These are phyloP conservation scores for Strobilomyces dryophilus DNA, from an alignment of 768 basidiomycete genomes.

Conservation along the genomic window DNA sequence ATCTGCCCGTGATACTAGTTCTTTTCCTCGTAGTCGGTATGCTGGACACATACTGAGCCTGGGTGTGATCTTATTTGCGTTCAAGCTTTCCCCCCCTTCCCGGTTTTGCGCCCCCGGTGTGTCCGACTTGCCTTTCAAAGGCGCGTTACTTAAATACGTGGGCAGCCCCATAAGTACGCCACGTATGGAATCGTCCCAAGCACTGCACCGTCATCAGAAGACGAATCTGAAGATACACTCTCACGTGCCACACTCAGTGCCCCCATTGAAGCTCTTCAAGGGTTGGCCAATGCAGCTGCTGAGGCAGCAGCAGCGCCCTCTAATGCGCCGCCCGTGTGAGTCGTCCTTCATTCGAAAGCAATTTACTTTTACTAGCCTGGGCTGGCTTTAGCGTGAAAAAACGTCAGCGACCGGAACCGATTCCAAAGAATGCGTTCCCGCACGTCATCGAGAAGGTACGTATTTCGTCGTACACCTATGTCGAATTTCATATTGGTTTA, in stretches of 20 bases:
- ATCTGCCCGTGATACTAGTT: slow-evolving; percentile 28
- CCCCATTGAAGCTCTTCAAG: slow-evolving; percentile 92
- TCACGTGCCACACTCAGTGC: slow-evolving; percentile 82
- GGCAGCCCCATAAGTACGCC: slow-evolving; percentile 82
- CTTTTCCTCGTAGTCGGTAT: slow-evolving; percentile 31
- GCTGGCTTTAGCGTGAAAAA: slow-evolving; percentile 55
- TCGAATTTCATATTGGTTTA: not conserved
- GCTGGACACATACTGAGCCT: slow-evolving; percentile 24
- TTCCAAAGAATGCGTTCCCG: slow-evolving; percentile 81
- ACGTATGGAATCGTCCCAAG: slow-evolving; percentile 87
- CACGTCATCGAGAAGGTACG: slow-evolving; percentile 83
- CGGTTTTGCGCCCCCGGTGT: slow-evolving; percentile 86
- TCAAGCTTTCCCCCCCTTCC: slow-evolving; percentile 78
- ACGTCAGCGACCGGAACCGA: slow-evolving; percentile 79
- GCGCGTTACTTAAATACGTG: slow-evolving; percentile 14
- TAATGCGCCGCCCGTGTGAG: slow-evolving; percentile 54
- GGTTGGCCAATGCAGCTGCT: slow-evolving; percentile 91
- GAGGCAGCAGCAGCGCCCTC: slow-evolving; percentile 85
- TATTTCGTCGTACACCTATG: not conserved
- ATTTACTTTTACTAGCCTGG: not conserved
- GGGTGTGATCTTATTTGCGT: slow-evolving; percentile 29
- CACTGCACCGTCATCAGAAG: slow-evolving; percentile 81
- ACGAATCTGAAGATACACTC: slow-evolving; percentile 87
- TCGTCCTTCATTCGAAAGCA: not conserved
- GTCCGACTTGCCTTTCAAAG: slow-evolving; percentile 23